Conservation (phyloP, 108 stramenopile genomes). For the Aurantiochytrium sp. region DNA sequence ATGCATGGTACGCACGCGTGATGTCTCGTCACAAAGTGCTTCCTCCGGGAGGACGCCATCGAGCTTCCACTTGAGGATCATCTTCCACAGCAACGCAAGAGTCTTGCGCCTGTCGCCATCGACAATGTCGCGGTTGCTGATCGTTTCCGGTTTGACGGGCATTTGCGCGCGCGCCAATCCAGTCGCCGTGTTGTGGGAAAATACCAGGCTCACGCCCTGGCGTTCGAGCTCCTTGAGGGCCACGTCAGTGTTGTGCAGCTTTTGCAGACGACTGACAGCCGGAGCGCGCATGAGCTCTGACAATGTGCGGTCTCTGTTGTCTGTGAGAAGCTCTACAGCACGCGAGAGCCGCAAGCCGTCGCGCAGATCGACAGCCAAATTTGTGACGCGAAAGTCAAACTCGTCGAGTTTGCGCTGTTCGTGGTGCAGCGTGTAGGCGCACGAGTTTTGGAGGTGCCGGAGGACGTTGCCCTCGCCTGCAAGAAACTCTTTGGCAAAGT, state of each 20-base stretch:
- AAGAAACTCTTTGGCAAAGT: conserved; percentile 68
- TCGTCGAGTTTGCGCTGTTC: conserved; percentile 78
- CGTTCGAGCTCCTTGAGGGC: conserved; percentile 45
- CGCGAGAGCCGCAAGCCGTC: conserved; percentile 81
- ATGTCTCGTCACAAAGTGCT: conserved; percentile 5
- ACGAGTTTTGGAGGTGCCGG: conserved; percentile 60
- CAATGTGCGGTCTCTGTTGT: conserved; percentile 32
- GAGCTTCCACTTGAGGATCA: conserved; percentile 37
- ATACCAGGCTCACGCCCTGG: not conserved
- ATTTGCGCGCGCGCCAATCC: not conserved
- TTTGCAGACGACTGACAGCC: conserved; percentile 75
- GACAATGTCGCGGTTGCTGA: conserved; percentile 36
- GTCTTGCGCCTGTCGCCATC: conserved; percentile 35
- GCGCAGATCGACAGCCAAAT: conserved; percentile 78
- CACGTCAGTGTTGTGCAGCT: conserved; percentile 73
- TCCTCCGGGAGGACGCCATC: conserved; percentile 25
- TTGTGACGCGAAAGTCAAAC: conserved; percentile 65
- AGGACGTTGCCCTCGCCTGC: conserved; percentile 72
- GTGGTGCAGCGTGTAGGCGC: conserved; percentile 67
- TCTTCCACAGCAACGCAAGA: conserved; percentile 40
- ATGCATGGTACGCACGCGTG: not conserved
- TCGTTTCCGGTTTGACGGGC: not conserved
- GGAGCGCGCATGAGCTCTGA: conserved; percentile 67
- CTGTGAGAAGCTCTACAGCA: conserved; percentile 61
- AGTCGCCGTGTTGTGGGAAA: not conserved